These are phyloP conservation scores for Chrysoporthe austroafricana DNA, from an alignment of 2,329 filamentous ascomycete species.

Conservation along the genomic window DNA sequence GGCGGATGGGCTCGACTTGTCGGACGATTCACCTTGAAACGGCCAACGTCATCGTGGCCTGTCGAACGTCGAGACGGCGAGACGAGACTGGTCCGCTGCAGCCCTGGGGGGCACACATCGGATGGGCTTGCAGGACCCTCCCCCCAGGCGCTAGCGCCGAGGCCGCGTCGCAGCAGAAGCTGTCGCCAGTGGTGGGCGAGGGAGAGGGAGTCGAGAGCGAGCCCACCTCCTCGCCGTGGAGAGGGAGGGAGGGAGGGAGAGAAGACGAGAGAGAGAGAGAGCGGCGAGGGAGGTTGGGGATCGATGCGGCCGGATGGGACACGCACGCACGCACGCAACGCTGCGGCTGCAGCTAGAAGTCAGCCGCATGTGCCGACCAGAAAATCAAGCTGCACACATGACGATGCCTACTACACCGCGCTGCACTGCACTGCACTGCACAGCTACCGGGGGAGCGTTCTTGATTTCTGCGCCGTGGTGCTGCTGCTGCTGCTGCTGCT, in stretches of 20 bases:
- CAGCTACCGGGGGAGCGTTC: not conserved
- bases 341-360: conserved; percentile 2
- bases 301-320: too few relatives aligned
- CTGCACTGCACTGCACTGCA: too few relatives aligned
- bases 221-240: too few relatives aligned
- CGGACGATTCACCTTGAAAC: not conserved
- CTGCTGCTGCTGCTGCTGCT: not conserved
- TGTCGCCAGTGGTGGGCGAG: not conserved
- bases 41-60: conserved; percentile 18
- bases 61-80: not conserved
- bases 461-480: not conserved
- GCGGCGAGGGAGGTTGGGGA: not conserved
- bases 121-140: too few relatives aligned
- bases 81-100: not conserved
- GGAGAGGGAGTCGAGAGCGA: too few relatives aligned
- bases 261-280: not conserved
- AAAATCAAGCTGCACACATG: conserved; percentile 21
- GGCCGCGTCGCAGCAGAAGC: too few relatives aligned
- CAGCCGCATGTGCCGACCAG: conserved; percentile 24
- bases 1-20: conserved; percentile 2
- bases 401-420: not conserved
- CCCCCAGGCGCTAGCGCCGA: too few relatives aligned
- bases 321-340: too few relatives aligned
- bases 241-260: not conserved
- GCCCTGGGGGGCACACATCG: too few relatives aligned